These are phyloP conservation scores for Phytophthora rubi DNA, from an alignment of 352 stramenopile species.

Conservation along the genomic window DNA sequence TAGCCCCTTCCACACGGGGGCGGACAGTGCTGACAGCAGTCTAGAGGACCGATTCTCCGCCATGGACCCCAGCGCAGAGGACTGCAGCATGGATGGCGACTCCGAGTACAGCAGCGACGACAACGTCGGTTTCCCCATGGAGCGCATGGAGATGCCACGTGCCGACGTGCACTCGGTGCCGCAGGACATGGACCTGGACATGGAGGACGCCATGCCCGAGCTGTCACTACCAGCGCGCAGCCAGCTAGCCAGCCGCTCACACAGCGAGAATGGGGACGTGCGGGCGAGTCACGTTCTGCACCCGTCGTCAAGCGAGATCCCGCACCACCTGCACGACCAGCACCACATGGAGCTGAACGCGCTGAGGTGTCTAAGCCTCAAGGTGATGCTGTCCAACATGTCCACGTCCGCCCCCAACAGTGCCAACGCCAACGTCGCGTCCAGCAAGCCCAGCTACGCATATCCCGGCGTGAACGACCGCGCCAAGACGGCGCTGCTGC, in stretches of 20 bases:
- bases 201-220: conserved; percentile 34
- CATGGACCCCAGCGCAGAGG: conserved; percentile 35
- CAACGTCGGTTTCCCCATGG: conserved; percentile 47
- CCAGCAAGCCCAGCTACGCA: conserved; percentile 35
- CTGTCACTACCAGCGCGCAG: conserved; percentile 31
- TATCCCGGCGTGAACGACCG: conserved; percentile 39
- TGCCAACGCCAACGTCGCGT: conserved; percentile 21
- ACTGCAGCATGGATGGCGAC: conserved; percentile 29
- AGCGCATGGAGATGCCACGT: conserved; percentile 26
- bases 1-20: conserved; percentile 12
- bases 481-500: conserved; percentile 35
- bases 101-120: conserved; percentile 43
- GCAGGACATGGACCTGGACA: conserved; percentile 31
- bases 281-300: conserved; percentile 25
- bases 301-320: conserved; percentile 28
- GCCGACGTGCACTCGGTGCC: conserved; percentile 14
- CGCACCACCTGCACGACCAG: conserved; percentile 41
- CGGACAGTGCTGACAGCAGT: conserved; percentile 27
- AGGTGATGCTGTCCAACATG: conserved; percentile 58
- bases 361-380: conserved; percentile 60
- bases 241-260: conserved; percentile 20
- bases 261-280: conserved; percentile 29
- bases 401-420: conserved; percentile 20
- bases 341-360: conserved; percentile 56
- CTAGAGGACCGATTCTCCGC: conserved; percentile 36